A percentile compares a stretch with the other conserved stretches of the same genome.
phyloP scores from a whole-genome alignment of 164 flowering plant genomes.

The Nymphaea colorata region DNA sequence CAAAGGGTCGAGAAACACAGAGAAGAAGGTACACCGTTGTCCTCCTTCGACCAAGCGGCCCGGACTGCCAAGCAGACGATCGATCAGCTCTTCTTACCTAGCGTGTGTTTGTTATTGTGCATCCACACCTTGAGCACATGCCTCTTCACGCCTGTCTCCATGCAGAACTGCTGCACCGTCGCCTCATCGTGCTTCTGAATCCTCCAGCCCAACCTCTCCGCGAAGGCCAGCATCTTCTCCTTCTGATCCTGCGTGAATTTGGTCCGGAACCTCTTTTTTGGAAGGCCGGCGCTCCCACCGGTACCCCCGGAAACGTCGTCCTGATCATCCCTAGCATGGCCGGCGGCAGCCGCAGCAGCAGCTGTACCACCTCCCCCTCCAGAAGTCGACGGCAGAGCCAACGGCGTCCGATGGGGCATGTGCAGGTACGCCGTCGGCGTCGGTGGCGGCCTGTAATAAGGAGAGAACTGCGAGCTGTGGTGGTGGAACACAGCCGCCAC shows the following conservation, averaged over 20 bases:
- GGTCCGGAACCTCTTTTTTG: slow-evolving; percentile 34
- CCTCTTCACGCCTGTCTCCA: slow-evolving; percentile 26
- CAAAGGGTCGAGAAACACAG: not conserved
- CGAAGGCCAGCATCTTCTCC: slow-evolving; percentile 37
- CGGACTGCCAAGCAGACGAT: not conserved
- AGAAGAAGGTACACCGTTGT: too few relatives aligned
- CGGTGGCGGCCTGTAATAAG: slow-evolving; percentile 29
- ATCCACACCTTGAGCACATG: slow-evolving; percentile 45
- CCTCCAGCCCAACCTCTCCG: slow-evolving; percentile 39
- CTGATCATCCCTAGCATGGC: slow-evolving; percentile 23
- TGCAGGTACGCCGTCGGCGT: slow-evolving; percentile 7
- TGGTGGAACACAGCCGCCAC: not conserved
- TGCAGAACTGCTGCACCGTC: slow-evolving; percentile 30
- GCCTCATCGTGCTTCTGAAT: slow-evolving; percentile 34
- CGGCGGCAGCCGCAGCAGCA: too few relatives aligned
- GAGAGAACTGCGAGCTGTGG: slow-evolving; percentile 13
- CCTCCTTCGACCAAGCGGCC: not conserved
- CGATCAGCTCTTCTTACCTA: slow-evolving; percentile 12
- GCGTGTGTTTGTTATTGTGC: slow-evolving; percentile 34
- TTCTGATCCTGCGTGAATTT: slow-evolving; percentile 41
- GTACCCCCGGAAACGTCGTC: slow-evolving; percentile 25
- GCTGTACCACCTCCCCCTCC: slow-evolving; percentile 28
- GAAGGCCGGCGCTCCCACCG: slow-evolving; percentile 23
- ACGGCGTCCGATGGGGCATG: slow-evolving; percentile 18
- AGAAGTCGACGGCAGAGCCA: slow-evolving; percentile 45